A percentile compares a stretch with the other conserved stretches of the same genome.
These are phyloP conservation scores for Xylariales sp. DNA, from an alignment of 2,329 filamentous ascomycete species.

Conservation along the genomic window DNA sequence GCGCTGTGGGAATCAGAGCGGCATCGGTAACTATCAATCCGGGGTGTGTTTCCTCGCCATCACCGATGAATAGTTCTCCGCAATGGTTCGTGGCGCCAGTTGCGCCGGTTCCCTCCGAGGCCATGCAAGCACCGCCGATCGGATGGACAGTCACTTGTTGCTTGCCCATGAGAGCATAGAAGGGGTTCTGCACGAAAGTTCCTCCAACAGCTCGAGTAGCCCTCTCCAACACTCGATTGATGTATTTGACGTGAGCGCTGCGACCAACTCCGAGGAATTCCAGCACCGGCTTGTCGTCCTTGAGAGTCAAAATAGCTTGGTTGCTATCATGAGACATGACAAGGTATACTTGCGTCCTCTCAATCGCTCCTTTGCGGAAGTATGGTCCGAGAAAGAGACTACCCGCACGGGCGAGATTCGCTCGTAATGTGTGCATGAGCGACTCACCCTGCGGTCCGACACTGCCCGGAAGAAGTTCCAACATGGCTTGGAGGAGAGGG, in stretches of 20 bases:
- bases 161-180: conserved; percentile 48
- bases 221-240: conserved; percentile 47
- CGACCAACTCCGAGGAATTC: conserved; percentile 56
- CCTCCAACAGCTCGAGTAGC: conserved; percentile 56
- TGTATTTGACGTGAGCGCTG: conserved; percentile 47
- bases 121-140: conserved; percentile 62
- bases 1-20: conserved; percentile 55
- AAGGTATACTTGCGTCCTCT: conserved; percentile 59
- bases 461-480: conserved; percentile 49
- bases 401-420: conserved; percentile 42
- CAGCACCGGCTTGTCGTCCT: conserved; percentile 55
- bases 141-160: conserved; percentile 63
- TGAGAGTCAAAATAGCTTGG: conserved; percentile 54
- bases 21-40: conserved; percentile 61
- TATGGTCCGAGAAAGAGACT: conserved; percentile 58
- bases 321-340: conserved; percentile 65
- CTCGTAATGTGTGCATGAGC: conserved; percentile 37
- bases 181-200: conserved; percentile 55
- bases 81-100: conserved; percentile 58
- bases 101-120: conserved; percentile 49
- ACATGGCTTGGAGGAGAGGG: conserved; percentile 50
- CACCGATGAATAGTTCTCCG: conserved; percentile 55
- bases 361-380: conserved; percentile 47
- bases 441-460: conserved; percentile 32
- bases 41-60: conserved; percentile 43